A percentile compares a stretch with the other conserved stretches of the same genome.
phyloP scores from a whole-genome alignment of 495 filamentous ascomycete genomes.

The Haplographium delicatum region DNA sequence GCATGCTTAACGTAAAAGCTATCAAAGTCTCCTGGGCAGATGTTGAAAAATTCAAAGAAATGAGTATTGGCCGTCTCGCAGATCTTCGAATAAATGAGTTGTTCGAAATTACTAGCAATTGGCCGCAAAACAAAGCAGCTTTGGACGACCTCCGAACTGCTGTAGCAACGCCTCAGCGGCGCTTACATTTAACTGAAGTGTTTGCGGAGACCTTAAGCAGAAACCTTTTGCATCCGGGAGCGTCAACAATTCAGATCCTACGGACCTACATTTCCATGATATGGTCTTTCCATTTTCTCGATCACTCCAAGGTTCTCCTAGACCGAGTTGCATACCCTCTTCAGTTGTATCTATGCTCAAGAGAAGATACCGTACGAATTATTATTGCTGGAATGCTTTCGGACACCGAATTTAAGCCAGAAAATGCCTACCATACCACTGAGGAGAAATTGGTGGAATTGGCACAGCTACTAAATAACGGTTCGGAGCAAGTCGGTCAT shows the following conservation, averaged over 20 bases:
- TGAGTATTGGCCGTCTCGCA: constrained; percentile 73
- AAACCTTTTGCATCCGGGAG: constrained; percentile 81
- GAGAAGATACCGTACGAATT: constrained; percentile 86
- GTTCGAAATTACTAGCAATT: constrained; percentile 82
- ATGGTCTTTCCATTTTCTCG: constrained; percentile 78
- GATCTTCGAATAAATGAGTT: constrained; percentile 73
- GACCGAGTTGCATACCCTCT: constrained; percentile 80
- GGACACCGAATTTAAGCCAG: constrained; percentile 51
- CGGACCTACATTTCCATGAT: constrained; percentile 91
- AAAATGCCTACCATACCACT: constrained; percentile 27
- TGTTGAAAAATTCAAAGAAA: constrained; percentile 75
- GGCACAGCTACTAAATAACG: constrained; percentile 63
- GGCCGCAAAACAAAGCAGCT: constrained; percentile 76
- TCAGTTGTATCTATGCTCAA: constrained; percentile 80
- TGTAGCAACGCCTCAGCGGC: constrained; percentile 48
- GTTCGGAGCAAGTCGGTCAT: constrained; percentile 44
- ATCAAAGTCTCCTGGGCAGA: constrained; percentile 48
- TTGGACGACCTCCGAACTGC: constrained; percentile 66
- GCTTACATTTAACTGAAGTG: constrained; percentile 58
- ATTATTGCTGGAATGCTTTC: constrained; percentile 83
- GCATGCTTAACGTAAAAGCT: constrained; percentile 31
- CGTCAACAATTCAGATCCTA: constrained; percentile 84
- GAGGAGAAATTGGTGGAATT: constrained; percentile 60
- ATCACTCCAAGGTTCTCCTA: constrained; percentile 85
- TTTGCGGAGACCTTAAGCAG: constrained; percentile 64